Evolutionary conservation across 176 grass and related monocot genomes (phyloP).

Genomic region (Hordeum vulgare): MorexV3_pseudomolecules_assembly NC_058521.1:576422552-576423051

Average conservation of each 20-base stretch:
- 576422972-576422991: no score
- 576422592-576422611: neutral
- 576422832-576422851: neutral
- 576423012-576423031: no score
- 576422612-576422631: neutral
- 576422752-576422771: no score
- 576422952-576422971: neutral
- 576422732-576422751: no score
- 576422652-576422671: neutral
- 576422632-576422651: no score
- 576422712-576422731: no score
- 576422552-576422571: conserved; percentile 39
- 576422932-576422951: conserved; percentile 87
- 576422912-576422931: conserved; percentile 83
- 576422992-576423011: no score
- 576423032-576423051: no score
- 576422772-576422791: no score
- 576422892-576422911: conserved; percentile 73
- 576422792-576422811: neutral
- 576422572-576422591: conserved; percentile 54
- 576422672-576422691: no score
- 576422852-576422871: no score
- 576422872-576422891: conserved; percentile 52
- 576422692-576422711: no score
- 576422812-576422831: neutral